Conservation (phyloP, 306 rosid species). For the Vigna angularis region DNA sequence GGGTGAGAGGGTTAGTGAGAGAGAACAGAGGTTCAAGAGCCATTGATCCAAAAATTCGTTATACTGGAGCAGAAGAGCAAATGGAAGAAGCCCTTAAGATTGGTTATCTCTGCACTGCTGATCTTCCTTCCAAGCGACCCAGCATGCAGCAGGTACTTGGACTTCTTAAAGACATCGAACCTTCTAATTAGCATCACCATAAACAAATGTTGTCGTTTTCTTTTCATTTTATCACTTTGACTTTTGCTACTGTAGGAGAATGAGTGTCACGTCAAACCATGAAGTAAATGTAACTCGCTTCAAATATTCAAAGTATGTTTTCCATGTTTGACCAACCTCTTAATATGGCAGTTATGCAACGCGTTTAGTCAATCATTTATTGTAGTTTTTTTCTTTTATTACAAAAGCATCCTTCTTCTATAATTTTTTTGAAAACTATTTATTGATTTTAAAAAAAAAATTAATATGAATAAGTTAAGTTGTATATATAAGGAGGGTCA, state of each 20-base stretch:
- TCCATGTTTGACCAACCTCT: too few species aligned
- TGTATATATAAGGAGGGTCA: too few species aligned
- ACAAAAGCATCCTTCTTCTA: too few species aligned
- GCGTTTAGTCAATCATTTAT: too few species aligned
- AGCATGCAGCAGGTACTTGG: conserved; percentile 94
- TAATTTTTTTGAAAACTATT: too few species aligned
- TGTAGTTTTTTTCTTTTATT: too few species aligned
- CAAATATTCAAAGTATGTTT: conserved; percentile 16
- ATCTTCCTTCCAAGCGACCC: conserved; percentile 82
- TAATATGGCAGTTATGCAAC: too few species aligned
- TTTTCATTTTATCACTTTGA: not conserved
- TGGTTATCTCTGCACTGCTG: conserved; percentile 88
- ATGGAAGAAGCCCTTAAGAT: conserved; percentile 86
- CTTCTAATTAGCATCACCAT: conserved; percentile 45
- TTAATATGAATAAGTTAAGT: too few species aligned
- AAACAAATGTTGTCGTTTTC: conserved; percentile 22
- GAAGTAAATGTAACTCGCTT: conserved; percentile 50
- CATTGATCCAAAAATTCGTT: conserved; percentile 73
- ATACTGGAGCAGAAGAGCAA: conserved; percentile 60
- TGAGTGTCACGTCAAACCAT: conserved; percentile 35
- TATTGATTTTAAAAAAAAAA: too few species aligned
- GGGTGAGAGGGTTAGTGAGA: conserved; percentile 82
- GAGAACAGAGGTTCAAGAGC: conserved; percentile 66
- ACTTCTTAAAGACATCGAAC: conserved; percentile 82
- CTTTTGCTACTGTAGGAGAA: not conserved